These are phyloP conservation scores for Rehmannia glutinosa DNA, from an alignment of 257 asterid species.

Conservation along the genomic window DNA sequence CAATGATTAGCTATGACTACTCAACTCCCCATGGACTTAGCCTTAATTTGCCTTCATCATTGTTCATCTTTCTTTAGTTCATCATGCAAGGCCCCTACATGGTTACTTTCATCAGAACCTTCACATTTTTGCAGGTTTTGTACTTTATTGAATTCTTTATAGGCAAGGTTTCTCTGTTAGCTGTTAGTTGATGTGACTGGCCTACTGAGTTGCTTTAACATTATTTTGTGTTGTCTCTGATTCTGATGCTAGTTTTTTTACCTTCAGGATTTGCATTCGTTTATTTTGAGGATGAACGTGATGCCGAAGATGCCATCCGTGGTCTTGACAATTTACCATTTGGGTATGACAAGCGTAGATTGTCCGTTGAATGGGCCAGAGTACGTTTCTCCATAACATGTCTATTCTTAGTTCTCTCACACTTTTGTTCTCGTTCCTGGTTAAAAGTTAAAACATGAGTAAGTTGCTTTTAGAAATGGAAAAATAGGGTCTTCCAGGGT, in stretches of 20 bases:
- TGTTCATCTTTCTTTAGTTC: slow-evolving; percentile 63
- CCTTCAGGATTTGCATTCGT: slow-evolving; percentile 84
- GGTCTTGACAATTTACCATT: slow-evolving; percentile 59
- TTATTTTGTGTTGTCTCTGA: not conserved
- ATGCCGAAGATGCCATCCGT: slow-evolving; percentile 84
- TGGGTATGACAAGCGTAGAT: slow-evolving; percentile 65
- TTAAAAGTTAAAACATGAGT: too few relatives aligned
- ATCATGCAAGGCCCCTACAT: slow-evolving; percentile 80
- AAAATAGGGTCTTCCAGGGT: not conserved
- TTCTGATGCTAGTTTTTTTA: slow-evolving; percentile 22
- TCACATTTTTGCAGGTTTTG: slow-evolving; percentile 89
- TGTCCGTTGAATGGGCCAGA: slow-evolving; percentile 95
- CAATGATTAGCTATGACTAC: slow-evolving; percentile 71
- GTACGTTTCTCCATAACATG: slow-evolving; percentile 18
- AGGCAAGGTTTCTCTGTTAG: slow-evolving; percentile 42
- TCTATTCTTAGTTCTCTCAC: too few relatives aligned
- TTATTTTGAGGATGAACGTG: slow-evolving; percentile 86
- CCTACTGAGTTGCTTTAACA: not conserved
- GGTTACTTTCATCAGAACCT: slow-evolving; percentile 78
- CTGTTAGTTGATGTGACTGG: slow-evolving; percentile 17
- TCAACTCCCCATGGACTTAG: slow-evolving; percentile 52
- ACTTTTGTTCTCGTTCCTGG: too few relatives aligned
- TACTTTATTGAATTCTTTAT: slow-evolving; percentile 38
- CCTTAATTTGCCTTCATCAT: slow-evolving; percentile 58
- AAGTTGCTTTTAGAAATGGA: too few relatives aligned